Evolutionary conservation across 176 grass and related monocot genomes (phyloP).

Genomic region (Dendrocalamus sinicus): DNA sequence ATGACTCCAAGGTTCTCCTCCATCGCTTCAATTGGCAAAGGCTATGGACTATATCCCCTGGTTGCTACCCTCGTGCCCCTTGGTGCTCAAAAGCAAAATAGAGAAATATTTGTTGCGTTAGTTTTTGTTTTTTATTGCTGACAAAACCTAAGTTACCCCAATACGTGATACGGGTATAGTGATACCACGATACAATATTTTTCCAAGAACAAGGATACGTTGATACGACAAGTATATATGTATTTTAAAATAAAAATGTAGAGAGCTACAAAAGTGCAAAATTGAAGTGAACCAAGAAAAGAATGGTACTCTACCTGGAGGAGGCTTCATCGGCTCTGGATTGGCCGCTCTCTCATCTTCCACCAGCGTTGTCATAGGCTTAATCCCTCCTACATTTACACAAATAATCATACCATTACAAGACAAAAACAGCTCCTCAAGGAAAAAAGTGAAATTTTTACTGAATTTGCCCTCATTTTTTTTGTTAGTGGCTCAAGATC

Average conservation of each 20-base stretch:
- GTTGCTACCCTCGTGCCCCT: conserved; percentile 40
- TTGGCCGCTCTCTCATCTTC: conserved; percentile 14
- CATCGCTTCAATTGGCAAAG: conserved; percentile 99
- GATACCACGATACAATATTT: no score
- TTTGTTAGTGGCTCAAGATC: conserved; percentile 52
- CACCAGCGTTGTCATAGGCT: neutral
- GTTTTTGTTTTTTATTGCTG: neutral
- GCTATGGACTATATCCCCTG: conserved; percentile 87
- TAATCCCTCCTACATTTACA: conserved; percentile 26
- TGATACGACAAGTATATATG: no score
- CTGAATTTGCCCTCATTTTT: conserved; percentile 26
- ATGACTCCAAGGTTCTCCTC: conserved; percentile 85
- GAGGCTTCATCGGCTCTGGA: no score
- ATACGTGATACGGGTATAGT: no score
- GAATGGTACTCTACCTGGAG: no score
- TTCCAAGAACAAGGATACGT: no score
- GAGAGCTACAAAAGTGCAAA: no score
- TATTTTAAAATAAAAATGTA: no score
- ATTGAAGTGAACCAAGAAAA: no score
- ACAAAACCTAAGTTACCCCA: no score
- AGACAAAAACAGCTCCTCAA: neutral
- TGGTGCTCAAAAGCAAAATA: conserved; percentile 9
- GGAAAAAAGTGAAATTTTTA: neutral
- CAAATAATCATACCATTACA: neutral
- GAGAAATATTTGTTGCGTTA: neutral